These are phyloP conservation scores for Trichoderma sp. DNA, from an alignment of 2,329 filamentous ascomycete genomes.

Conservation along the genomic window DNA sequence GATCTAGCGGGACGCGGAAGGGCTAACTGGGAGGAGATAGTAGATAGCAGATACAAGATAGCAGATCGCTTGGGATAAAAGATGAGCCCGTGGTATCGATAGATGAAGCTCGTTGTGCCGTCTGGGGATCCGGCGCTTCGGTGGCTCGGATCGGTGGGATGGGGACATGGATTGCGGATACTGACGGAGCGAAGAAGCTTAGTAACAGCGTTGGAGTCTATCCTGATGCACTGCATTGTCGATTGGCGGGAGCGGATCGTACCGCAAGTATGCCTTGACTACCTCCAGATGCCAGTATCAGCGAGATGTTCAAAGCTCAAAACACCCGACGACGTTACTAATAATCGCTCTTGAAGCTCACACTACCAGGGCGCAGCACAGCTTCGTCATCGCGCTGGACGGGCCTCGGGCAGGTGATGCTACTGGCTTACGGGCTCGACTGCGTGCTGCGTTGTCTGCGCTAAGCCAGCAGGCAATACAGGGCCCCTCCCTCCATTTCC, in stretches of 20 bases:
- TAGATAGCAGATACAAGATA: too few relatives aligned
- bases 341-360: not conserved
- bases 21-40: not conserved
- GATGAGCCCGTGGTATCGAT: too few relatives aligned
- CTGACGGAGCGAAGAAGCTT: not conserved
- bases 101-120: not conserved
- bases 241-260: not conserved
- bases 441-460: not conserved
- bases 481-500: too few relatives aligned
- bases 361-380: not conserved
- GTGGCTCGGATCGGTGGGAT: conserved; percentile 8
- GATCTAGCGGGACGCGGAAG: not conserved
- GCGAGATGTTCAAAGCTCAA: too few relatives aligned
- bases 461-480: too few relatives aligned
- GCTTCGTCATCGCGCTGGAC: not conserved
- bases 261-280: not conserved
- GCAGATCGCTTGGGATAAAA: not conserved
- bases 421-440: not conserved
- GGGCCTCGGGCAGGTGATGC: not conserved
- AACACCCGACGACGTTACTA: not conserved
- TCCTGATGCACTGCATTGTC: not conserved
- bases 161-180: not conserved
- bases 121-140: conserved; percentile 9
- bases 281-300: too few relatives aligned
- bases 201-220: not conserved